A percentile compares a stretch with the other conserved stretches of the same genome.
phyloP scores from a whole-genome alignment of 352 stramenopile genomes.

The Plasmopara viticola region DNA sequence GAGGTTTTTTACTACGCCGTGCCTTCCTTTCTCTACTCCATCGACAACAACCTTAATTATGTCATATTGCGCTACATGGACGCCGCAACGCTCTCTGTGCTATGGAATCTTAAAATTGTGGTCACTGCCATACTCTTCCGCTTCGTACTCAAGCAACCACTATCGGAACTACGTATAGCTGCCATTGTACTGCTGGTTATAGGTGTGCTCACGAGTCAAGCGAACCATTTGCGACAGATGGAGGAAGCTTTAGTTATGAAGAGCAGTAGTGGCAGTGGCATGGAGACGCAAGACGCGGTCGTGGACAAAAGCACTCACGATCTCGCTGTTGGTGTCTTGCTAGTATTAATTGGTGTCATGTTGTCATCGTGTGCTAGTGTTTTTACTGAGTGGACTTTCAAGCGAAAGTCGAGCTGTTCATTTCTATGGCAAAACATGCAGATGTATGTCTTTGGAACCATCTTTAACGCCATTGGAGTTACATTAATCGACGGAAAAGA shows the following conservation, averaged over 20 bases:
- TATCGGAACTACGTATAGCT: slow-evolving; percentile 68
- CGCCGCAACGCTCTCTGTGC: slow-evolving; percentile 76
- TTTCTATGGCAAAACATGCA: slow-evolving; percentile 83
- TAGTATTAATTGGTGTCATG: slow-evolving; percentile 67
- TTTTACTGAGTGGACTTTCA: slow-evolving; percentile 82
- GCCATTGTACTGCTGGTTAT: slow-evolving; percentile 72
- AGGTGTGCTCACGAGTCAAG: slow-evolving; percentile 76
- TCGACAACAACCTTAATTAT: slow-evolving; percentile 88
- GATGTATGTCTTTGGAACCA: slow-evolving; percentile 75
- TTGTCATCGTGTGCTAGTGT: slow-evolving; percentile 81
- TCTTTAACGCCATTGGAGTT: slow-evolving; percentile 68
- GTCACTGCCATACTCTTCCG: slow-evolving; percentile 80
- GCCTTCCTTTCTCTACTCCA: slow-evolving; percentile 78
- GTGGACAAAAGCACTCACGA: slow-evolving; percentile 20
- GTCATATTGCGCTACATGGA: slow-evolving; percentile 84
- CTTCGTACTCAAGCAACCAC: slow-evolving; percentile 63
- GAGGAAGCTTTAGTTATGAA: slow-evolving; percentile 9
- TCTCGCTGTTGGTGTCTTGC: slow-evolving; percentile 42
- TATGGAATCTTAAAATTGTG: slow-evolving; percentile 88
- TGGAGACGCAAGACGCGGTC: slow-evolving; percentile 3
- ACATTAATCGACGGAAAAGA: slow-evolving; percentile 44
- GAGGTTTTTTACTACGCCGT: slow-evolving; percentile 73
- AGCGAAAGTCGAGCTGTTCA: slow-evolving; percentile 60
- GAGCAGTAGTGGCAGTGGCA: slow-evolving; percentile 10
- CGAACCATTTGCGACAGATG: slow-evolving; percentile 52